A percentile compares a stretch with the other conserved stretches of the same genome.
These are phyloP conservation scores for Clonostachys sp. DNA, from an alignment of 2,329 filamentous ascomycete genomes.

Conservation along the genomic window DNA sequence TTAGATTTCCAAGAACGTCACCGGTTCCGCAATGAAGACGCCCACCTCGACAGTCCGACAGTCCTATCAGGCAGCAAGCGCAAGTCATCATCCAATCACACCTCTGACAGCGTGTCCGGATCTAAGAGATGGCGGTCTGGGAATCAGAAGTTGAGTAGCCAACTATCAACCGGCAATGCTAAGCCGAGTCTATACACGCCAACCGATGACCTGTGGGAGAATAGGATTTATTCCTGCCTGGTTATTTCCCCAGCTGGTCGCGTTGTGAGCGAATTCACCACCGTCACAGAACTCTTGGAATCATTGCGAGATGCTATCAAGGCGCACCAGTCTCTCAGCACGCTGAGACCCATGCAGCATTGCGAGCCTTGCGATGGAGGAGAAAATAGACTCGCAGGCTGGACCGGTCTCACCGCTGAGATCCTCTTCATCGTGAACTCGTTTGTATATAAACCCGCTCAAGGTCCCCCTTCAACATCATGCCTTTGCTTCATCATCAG, in stretches of 20 bases:
- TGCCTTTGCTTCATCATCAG: background rate
- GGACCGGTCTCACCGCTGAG: too few species aligned
- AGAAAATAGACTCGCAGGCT: too few species aligned
- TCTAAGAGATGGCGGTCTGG: background rate
- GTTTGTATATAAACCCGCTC: too few species aligned
- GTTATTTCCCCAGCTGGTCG: slow-evolving; percentile 6
- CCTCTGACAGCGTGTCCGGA: background rate
- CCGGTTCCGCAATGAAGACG: slow-evolving; percentile 3
- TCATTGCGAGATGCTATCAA: slow-evolving; percentile 24
- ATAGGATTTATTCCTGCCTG: background rate
- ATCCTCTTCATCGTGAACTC: too few species aligned
- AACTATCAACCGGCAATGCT: background rate
- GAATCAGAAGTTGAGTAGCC: background rate
- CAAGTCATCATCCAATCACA: background rate
- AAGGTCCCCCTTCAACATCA: background rate
- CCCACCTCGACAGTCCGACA: background rate
- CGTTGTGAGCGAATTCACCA: slow-evolving; percentile 12
- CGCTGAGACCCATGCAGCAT: too few species aligned
- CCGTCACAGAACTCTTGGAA: slow-evolving; percentile 22
- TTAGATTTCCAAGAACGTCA: slow-evolving; percentile 2
- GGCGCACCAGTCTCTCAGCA: slow-evolving; percentile 18
- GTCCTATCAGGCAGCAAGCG: background rate
- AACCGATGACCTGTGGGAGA: background rate
- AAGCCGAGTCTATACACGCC: too few species aligned
- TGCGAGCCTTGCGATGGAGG: too few species aligned